These are phyloP conservation scores for Hericium rajendrae DNA, from an alignment of 768 basidiomycete genomes.

Conservation along the genomic window DNA sequence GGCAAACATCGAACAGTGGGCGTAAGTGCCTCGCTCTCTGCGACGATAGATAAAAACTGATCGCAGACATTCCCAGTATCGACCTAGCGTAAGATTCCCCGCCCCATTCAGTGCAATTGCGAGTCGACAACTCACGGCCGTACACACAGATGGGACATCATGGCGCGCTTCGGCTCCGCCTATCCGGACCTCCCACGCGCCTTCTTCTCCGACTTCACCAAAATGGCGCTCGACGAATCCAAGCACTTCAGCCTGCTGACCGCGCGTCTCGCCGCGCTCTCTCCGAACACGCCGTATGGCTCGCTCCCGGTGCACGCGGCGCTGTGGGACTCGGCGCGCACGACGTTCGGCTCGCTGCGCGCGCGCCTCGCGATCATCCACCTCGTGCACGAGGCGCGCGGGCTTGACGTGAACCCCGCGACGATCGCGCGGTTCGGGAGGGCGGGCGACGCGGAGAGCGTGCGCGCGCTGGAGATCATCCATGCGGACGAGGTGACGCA, in stretches of 20 bases:
- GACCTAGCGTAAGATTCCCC: constrained; percentile 53
- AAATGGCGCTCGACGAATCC: constrained; percentile 80
- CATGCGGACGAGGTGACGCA: constrained; percentile 77
- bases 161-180: constrained; percentile 61
- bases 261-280: constrained; percentile 49
- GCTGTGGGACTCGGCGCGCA: constrained; percentile 69
- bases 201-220: constrained; percentile 76
- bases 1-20: constrained; percentile 86
- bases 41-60: not conserved
- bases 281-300: constrained; percentile 62
- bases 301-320: constrained; percentile 63
- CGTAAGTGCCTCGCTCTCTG: constrained; percentile 39
- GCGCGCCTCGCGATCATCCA: constrained; percentile 77
- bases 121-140: not conserved
- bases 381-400: constrained; percentile 77
- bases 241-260: constrained; percentile 72
- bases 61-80: constrained; percentile 32
- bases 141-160: constrained; percentile 64
- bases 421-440: constrained; percentile 66
- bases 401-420: constrained; percentile 74
- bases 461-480: constrained; percentile 61
- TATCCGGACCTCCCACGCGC: constrained; percentile 54
- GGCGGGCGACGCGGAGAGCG: constrained; percentile 58
- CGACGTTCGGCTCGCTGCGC: constrained; percentile 57
- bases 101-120: not conserved